A percentile compares a stretch with the other conserved stretches of the same genome.
Conservation (phyloP, 176 grass and related monocot genomes). For the Oryza meridionalis region DNA sequence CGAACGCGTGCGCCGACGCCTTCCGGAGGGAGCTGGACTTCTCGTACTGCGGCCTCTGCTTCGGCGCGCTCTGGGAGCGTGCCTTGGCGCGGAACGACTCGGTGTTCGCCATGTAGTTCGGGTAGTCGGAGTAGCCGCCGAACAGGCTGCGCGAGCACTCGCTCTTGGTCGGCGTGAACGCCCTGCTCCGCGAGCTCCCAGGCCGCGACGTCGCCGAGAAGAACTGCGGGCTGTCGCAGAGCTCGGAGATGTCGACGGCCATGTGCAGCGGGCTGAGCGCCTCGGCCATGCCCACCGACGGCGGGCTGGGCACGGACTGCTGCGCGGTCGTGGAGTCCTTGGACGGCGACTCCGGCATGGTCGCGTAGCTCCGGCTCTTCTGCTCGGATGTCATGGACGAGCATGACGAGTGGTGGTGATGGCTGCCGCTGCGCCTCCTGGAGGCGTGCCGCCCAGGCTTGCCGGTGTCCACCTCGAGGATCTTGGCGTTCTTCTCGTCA, state of each 20-base stretch:
- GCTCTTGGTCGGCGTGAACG: conserved; percentile 79
- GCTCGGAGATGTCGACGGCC: conserved; percentile 49
- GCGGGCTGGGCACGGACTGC: conserved; percentile 68
- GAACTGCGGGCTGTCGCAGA: conserved; percentile 81
- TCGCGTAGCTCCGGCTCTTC: conserved; percentile 66
- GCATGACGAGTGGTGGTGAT: conserved; percentile 60
- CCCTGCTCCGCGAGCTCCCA: conserved; percentile 58
- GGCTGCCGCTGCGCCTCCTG: conserved; percentile 33
- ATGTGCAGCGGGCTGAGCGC: conserved; percentile 54
- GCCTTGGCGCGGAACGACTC: conserved; percentile 88
- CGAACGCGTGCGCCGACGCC: conserved; percentile 45
- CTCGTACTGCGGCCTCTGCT: conserved; percentile 64
- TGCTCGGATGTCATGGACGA: conserved; percentile 62
- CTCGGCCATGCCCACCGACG: conserved; percentile 68
- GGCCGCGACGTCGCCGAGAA: conserved; percentile 70
- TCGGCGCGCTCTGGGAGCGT: conserved; percentile 89
- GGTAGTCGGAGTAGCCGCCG: conserved; percentile 79
- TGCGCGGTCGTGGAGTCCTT: conserved; percentile 71
- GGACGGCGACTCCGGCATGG: conserved; percentile 66
- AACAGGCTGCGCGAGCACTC: conserved; percentile 76
- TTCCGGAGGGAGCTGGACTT: conserved; percentile 58
- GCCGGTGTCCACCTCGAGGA: conserved; percentile 85
- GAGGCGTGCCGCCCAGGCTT: conserved; percentile 65
- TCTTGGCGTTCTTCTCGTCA: conserved; percentile 90
- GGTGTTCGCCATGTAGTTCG: conserved; percentile 97